Evolutionary conservation across 225 moss, liverwort and hornwort genomes (phyloP).

Genomic region (Sphagnum tenellum): DNA sequence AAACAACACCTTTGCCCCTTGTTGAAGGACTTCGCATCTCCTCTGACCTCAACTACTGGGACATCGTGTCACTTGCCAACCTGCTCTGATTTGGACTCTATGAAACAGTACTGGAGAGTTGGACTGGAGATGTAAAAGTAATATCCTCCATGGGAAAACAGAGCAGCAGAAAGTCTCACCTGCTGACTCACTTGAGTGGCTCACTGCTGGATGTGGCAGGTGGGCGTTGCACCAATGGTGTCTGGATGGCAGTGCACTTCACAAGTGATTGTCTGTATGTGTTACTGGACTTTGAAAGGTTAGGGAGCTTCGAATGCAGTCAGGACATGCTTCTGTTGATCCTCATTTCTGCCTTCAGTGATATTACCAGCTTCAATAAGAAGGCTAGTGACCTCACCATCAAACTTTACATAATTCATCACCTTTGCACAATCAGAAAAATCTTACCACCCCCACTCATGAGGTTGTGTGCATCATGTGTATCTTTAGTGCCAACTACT

Average conservation of each 20-base stretch:
- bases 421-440: too few species aligned
- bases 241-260: conserved; percentile 51
- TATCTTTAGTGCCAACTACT: too few species aligned
- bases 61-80: conserved; percentile 34
- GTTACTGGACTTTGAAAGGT: conserved; percentile 56
- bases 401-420: too few species aligned
- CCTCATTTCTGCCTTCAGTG: conserved; percentile 57
- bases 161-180: conserved; percentile 60
- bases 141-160: conserved; percentile 64
- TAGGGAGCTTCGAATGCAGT: conserved; percentile 63
- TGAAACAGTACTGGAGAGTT: conserved; percentile 25
- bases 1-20: conserved; percentile 43
- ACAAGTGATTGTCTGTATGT: conserved; percentile 34
- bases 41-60: conserved; percentile 21
- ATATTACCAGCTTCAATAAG: conserved; percentile 53
- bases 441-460: too few species aligned
- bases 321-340: conserved; percentile 65
- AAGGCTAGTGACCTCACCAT: too few species aligned
- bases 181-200: conserved; percentile 56
- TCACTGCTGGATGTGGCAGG: conserved; percentile 58
- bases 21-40: conserved; percentile 43
- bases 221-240: conserved; percentile 62
- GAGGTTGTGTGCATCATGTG: too few species aligned
- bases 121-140: conserved; percentile 50
- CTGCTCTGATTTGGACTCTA: conserved; percentile 42